Base-by-base conservation (phyloP, 140 eudicot species). In the Anethum foeniculum region DNA sequence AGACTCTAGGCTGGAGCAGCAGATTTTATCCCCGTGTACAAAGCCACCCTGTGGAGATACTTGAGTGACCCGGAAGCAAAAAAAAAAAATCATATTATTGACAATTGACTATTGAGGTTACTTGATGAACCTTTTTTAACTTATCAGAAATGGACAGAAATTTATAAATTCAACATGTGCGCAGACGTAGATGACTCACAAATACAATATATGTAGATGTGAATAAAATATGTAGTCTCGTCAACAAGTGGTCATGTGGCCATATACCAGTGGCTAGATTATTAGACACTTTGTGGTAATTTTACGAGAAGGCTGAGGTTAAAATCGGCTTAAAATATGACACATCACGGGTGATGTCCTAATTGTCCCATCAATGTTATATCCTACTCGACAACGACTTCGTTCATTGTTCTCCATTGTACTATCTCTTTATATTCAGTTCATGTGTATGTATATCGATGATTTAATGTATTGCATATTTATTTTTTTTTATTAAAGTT, bases 181-280 rank as follows among this genome's bases (percentile, higher is more conserved):
- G 69, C 34, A 62, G 69, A 62, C 69, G 34, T 25, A 25, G 69
- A 62, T 25, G 69, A 62, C 34, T 25, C 15, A 0, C 3, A n/a
- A n/a, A n/a, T n/a, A n/a, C n/a, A 2, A 58, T 23, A 23, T 0
- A 1, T 7, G 30, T 18, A 16, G 2, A 21, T 23, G 12, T 60
- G 16, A 5, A 25, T 25, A 62, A 25, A 62, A 25, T 23, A 62
- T 62, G 67, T 18, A 3, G 71, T 60, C 68, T 60, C 68, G 71
- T 62, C 71, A 62, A 62, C 36, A 62, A 62, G 69, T 62, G 69
- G 69, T 62, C 69, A 62, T 25, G 71, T 62, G 71, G 71, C 36
- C 18, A 11, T 2, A 62, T 10, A 25, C 71, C 3, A 62, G 71
- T 62, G 71, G 71, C 71, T 62, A 11, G 0, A 62, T 25, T 5